Base-by-base conservation (phyloP, 495 filamentous ascomycete genomes). In the Neurospora sp. region DNA sequence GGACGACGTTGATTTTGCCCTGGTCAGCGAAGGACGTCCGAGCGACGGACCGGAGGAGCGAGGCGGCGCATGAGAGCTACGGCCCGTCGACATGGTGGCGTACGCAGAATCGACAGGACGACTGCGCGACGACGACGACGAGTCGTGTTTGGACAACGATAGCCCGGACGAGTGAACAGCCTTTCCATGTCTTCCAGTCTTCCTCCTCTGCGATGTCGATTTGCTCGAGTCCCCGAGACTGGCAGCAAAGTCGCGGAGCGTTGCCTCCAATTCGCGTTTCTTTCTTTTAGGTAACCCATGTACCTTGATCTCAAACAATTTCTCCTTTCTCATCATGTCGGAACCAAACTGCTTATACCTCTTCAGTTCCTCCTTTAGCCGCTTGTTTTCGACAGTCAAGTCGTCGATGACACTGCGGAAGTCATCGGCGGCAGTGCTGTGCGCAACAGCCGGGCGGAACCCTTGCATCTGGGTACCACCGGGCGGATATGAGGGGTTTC, bases 271-370 rank as follows among this genome's bases (percentile, higher is more conserved):
- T 75, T 94, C 91, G 38, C 88, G 84, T 76, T 91, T 93, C 80
- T 91, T 92, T 46, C 86, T 82, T 39, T 80, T 79, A 8, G 90
- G 85, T 41, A 95, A 80, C 3, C 88, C 88, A 77, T 94, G 91
- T 40, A 93, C 83, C 75, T 90, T 87, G 68, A 95, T 87, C 78
- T 94, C 93, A 75, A 94, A 93, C 3, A 94, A 81, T 74, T 90
- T 92, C 20, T 94, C 92, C 39, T 81, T 84, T 2, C 80, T 79
- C 70, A 93, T 79, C 73, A 88, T 85, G 40, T 87, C 82, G 40
- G 88, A 87, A 14, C 91, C 87, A 72, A 88, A 78, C 68, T 86
- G 88, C 78, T 91, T 90, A 73, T 91, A 91, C 71, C 88, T 88
- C 76, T 84, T 89, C 72, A 95, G 74, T 75, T 88, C 89, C 74